phyloP scores from a whole-genome alignment of 2,329 filamentous ascomycete genomes.

The Dothidotthia symphoricarpi region DNA sequence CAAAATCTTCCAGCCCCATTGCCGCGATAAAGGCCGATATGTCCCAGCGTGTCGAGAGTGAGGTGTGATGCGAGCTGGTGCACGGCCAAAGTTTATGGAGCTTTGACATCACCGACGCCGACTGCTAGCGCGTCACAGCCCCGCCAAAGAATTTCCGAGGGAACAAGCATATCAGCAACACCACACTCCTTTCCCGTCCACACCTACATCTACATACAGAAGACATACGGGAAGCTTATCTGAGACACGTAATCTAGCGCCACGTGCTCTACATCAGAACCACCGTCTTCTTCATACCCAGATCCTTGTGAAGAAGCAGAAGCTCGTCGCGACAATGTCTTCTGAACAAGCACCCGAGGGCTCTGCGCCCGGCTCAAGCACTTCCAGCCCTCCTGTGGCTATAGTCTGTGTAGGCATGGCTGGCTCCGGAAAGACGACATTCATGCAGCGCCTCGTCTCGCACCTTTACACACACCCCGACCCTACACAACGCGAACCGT shows the following conservation, averaged over 20 bases:
- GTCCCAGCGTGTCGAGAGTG: slow-evolving; percentile 1
- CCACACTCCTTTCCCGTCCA: slow-evolving; percentile 6
- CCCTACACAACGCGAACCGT: slow-evolving; percentile 28
- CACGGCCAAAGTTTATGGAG: slow-evolving; percentile 13
- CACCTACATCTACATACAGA: no score
- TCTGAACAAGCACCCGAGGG: slow-evolving; percentile 24
- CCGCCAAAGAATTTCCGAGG: slow-evolving; percentile 37
- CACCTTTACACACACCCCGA: slow-evolving; percentile 78
- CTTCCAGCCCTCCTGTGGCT: slow-evolving; percentile 57
- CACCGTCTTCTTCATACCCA: neutral
- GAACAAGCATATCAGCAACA: slow-evolving; percentile 5
- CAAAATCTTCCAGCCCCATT: slow-evolving; percentile 71
- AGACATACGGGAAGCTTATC: no score
- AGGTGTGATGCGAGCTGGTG: slow-evolving; percentile 11
- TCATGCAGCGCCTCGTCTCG: slow-evolving; percentile 97
- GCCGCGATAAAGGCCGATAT: slow-evolving; percentile 5
- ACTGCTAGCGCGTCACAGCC: slow-evolving; percentile 19
- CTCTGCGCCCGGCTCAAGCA: slow-evolving; percentile 10
- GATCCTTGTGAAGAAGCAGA: neutral
- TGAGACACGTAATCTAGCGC: no score
- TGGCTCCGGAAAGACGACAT: slow-evolving; percentile 98
- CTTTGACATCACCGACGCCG: slow-evolving; percentile 28
- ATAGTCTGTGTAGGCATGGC: slow-evolving; percentile 98
- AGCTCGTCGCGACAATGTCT: slow-evolving; percentile 41
- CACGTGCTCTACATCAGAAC: no score